Percentiles rank a stretch among this genome's conserved stretches.
These are phyloP conservation scores for Poa annua DNA, from an alignment of 176 grass and related monocot genomes.

Conservation along the genomic window DNA sequence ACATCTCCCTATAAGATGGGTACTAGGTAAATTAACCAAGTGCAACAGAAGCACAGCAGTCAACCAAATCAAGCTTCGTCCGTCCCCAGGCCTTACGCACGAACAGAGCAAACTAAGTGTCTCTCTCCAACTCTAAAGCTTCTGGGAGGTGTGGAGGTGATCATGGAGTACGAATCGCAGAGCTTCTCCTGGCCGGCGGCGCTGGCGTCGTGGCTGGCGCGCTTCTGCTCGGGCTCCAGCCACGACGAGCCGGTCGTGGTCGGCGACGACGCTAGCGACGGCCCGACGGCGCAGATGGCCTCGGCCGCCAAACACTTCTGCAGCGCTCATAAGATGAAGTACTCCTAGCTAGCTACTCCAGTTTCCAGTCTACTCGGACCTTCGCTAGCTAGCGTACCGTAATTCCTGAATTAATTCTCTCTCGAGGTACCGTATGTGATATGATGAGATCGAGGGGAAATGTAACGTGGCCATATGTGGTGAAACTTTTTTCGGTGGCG, in stretches of 20 bases:
- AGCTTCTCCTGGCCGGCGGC: conserved; percentile 21
- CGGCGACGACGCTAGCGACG: background rate
- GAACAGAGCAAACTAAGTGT: background rate
- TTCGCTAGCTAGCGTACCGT: background rate
- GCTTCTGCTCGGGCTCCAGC: conserved; percentile 23
- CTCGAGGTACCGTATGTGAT: background rate
- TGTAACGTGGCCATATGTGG: background rate
- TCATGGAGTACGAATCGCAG: conserved; percentile 15
- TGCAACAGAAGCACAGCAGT: conserved; percentile 12
- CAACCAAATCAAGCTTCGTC: background rate
- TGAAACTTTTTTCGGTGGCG: background rate
- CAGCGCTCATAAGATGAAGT: conserved; percentile 35
- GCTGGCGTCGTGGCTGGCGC: conserved; percentile 40
- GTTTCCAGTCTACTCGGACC: too few relatives aligned
- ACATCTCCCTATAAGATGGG: background rate
- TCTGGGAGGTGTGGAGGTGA: background rate
- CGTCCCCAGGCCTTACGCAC: background rate
- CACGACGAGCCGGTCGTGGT: background rate
- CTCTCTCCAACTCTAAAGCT: background rate
- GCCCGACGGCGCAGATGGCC: conserved; percentile 20
- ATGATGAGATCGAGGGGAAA: background rate
- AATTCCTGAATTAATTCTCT: background rate
- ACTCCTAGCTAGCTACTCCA: background rate
- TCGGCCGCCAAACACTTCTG: conserved; percentile 1
- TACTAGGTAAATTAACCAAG: background rate